Percentiles rank a stretch among this genome's conserved stretches.
These are phyloP conservation scores for Malassezia slooffiae DNA, from an alignment of 1,284 basidiomycete genomes.

Conservation along the genomic window DNA sequence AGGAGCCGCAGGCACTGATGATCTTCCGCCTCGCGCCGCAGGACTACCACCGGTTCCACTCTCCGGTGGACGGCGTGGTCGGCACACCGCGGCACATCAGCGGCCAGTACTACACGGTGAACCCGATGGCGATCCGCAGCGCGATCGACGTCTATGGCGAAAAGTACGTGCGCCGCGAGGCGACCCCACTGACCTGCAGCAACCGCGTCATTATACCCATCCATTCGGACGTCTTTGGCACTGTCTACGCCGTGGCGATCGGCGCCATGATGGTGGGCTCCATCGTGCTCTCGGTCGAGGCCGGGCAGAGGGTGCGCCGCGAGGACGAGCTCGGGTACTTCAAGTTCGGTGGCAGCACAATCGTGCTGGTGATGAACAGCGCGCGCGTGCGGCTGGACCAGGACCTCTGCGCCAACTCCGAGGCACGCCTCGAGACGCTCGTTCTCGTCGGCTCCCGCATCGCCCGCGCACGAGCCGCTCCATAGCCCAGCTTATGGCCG, in stretches of 20 bases:
- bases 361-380: slow-evolving; percentile 20
- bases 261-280: slow-evolving; percentile 53
- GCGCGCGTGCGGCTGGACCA: slow-evolving; percentile 67
- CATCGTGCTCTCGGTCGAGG: slow-evolving; percentile 70
- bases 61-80: slow-evolving; percentile 66
- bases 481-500: too few relatives aligned
- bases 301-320: slow-evolving; percentile 65
- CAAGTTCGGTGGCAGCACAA: slow-evolving; percentile 44
- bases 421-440: slow-evolving; percentile 58
- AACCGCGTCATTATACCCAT: slow-evolving; percentile 50
- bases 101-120: slow-evolving; percentile 48
- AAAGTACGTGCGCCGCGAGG: slow-evolving; percentile 50
- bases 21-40: slow-evolving; percentile 67
- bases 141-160: slow-evolving; percentile 86
- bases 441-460: slow-evolving; percentile 53
- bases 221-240: slow-evolving; percentile 35
- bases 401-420: slow-evolving; percentile 66
- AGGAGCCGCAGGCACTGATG: slow-evolving; percentile 52
- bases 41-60: slow-evolving; percentile 92
- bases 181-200: slow-evolving; percentile 13
- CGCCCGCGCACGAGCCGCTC: slow-evolving; percentile 5
- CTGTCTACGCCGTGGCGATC: slow-evolving; percentile 36
- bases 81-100: slow-evolving; percentile 51
- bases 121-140: slow-evolving; percentile 68
- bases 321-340: slow-evolving; percentile 71